phyloP scores from a whole-genome alignment of 768 basidiomycete species.

The Tephrocybe sp. region DNA sequence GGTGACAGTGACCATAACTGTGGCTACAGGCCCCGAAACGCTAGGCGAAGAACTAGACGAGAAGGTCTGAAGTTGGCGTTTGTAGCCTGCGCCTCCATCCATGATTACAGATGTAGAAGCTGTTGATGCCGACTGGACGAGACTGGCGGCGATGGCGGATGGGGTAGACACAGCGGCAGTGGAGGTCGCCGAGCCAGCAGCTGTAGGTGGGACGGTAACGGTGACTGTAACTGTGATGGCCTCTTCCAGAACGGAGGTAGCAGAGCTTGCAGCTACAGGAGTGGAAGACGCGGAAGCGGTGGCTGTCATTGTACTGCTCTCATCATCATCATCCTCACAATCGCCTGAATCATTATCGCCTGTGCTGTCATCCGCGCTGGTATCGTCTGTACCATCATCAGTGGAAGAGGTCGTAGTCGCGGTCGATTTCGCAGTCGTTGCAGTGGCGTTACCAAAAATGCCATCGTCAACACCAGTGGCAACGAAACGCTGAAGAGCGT shows the following conservation, averaged over 20 bases:
- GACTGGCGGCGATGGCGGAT: not conserved
- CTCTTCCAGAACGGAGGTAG: slow-evolving; percentile 1
- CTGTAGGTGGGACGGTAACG: slow-evolving; percentile 3
- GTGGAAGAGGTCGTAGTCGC: slow-evolving; percentile 3
- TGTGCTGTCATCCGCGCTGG: slow-evolving; percentile 8
- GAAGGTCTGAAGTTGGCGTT: slow-evolving; percentile 13
- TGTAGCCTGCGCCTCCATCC: slow-evolving; percentile 14
- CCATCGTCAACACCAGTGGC: slow-evolving; percentile 44
- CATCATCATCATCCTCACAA: slow-evolving; percentile 8
- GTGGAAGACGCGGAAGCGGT: slow-evolving; percentile 12
- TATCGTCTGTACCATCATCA: slow-evolving; percentile 8
- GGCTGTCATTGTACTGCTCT: slow-evolving; percentile 6
- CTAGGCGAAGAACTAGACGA: slow-evolving; percentile 2
- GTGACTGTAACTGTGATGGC: slow-evolving; percentile 6
- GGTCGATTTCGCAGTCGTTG: slow-evolving; percentile 2
- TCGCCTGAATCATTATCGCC: slow-evolving; percentile 10
- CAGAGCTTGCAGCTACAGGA: not conserved
- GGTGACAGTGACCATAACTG: slow-evolving; percentile 8
- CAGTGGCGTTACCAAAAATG: slow-evolving; percentile 14
- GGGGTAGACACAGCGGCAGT: slow-evolving; percentile 1
- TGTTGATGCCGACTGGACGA: not conserved
- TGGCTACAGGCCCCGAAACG: slow-evolving; percentile 6
- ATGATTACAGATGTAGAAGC: not conserved
- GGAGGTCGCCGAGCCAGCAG: slow-evolving; percentile 11
- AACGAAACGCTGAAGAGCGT: slow-evolving; percentile 37